phyloP scores from a whole-genome alignment of 176 grass and related monocot species.

The Sorghum bicolor region Sorghum_bicolor_NCBIv3 NC_012872.2:69417001-69417500 shows the following conservation, averaged over 20 bases:
- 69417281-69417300: conserved; percentile 94
- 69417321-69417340: conserved; percentile 96
- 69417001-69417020: conserved; percentile 21
- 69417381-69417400: conserved; percentile 75
- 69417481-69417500: not conserved
- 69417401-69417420: conserved; percentile 48
- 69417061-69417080: conserved; percentile 42
- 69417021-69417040: conserved; percentile 37
- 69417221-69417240: conserved; percentile 92
- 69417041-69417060: conserved; percentile 11
- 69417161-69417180: conserved; percentile 86
- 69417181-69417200: conserved; percentile 84
- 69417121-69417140: conserved; percentile 60
- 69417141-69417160: conserved; percentile 85
- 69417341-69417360: conserved; percentile 90
- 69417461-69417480: not conserved
- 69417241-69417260: conserved; percentile 98
- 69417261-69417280: conserved; percentile 94
- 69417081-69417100: conserved; percentile 34
- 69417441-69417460: conserved; percentile 8
- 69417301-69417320: conserved; percentile 86
- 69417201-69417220: conserved; percentile 75
- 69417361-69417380: conserved; percentile 95
- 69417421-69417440: conserved; percentile 22
- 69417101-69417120: conserved; percentile 45